Percentiles rank a stretch among this genome's conserved stretches.
phyloP scores from a whole-genome alignment of 208 protist genomes.

The Entamoeba histolytica region DNA sequence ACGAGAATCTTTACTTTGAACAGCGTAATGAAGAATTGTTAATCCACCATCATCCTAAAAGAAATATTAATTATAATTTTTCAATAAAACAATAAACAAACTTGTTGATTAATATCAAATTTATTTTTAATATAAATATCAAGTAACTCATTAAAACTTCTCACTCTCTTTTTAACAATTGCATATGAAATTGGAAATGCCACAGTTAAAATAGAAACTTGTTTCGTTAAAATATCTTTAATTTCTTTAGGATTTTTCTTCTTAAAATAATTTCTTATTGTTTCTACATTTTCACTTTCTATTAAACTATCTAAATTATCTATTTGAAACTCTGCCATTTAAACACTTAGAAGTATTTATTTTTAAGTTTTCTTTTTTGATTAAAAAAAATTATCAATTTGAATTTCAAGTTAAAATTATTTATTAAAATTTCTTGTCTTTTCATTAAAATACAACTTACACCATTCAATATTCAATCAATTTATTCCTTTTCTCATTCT shows the following conservation, averaged over 20 bases:
- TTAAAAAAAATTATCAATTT: neutral
- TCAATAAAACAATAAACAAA: too few relatives aligned
- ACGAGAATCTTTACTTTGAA: neutral
- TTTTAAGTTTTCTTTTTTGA: neutral
- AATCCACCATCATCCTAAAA: neutral
- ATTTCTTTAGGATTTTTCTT: neutral
- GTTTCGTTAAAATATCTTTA: neutral
- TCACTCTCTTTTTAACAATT: neutral
- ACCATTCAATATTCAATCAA: too few relatives aligned
- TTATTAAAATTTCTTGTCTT: too few relatives aligned
- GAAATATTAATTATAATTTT: too few relatives aligned
- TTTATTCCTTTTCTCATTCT: too few relatives aligned
- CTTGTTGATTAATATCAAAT: neutral
- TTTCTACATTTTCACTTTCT: neutral
- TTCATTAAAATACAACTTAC: too few relatives aligned
- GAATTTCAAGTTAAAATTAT: neutral
- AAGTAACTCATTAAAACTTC: neutral
- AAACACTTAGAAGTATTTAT: neutral
- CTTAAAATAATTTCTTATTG: neutral
- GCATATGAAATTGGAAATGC: neutral
- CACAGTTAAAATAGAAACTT: neutral
- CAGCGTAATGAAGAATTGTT: neutral
- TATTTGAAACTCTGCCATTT: neutral
- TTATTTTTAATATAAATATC: neutral
- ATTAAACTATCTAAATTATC: neutral